Percentiles rank a stretch among this genome's conserved stretches.
Conservation (phyloP, 768 basidiomycete species). For the Calocera cornea region DNA sequence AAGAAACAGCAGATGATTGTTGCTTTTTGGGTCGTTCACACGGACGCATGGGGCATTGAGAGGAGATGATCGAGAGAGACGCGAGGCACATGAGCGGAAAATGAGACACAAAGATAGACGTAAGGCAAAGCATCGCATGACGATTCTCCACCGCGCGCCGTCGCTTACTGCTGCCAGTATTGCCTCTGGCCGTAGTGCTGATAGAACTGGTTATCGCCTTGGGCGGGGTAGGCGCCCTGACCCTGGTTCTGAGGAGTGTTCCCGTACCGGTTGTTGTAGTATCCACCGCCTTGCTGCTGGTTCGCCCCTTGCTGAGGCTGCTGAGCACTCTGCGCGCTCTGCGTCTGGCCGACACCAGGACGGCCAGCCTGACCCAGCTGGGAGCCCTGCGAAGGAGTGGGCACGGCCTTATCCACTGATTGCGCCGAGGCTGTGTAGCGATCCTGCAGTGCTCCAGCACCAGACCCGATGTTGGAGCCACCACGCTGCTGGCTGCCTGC, state of each 20-base stretch:
- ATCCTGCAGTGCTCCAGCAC: neutral
- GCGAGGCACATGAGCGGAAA: neutral
- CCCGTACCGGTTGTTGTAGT: neutral
- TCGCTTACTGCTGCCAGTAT: neutral
- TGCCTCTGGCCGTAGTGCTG: constrained; percentile 4
- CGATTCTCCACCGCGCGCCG: neutral
- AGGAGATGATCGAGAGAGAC: constrained; percentile 4
- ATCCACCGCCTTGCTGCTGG: constrained; percentile 1
- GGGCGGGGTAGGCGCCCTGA: neutral
- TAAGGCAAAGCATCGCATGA: neutral
- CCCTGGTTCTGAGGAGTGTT: neutral
- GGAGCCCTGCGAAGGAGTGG: neutral
- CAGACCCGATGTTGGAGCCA: neutral
- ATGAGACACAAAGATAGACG: neutral
- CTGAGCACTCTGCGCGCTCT: neutral
- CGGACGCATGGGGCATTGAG: constrained; percentile 1
- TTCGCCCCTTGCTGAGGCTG: neutral
- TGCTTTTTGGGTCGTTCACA: neutral
- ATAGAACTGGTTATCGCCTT: constrained; percentile 3
- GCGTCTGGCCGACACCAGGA: neutral
- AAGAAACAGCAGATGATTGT: neutral
- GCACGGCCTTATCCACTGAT: neutral
- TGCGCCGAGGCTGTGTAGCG: neutral
- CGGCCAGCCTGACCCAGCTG: neutral
- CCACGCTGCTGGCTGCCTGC: neutral